phyloP scores from a whole-genome alignment of 345 rosid species.

The Microthlaspi erraticum region DNA sequence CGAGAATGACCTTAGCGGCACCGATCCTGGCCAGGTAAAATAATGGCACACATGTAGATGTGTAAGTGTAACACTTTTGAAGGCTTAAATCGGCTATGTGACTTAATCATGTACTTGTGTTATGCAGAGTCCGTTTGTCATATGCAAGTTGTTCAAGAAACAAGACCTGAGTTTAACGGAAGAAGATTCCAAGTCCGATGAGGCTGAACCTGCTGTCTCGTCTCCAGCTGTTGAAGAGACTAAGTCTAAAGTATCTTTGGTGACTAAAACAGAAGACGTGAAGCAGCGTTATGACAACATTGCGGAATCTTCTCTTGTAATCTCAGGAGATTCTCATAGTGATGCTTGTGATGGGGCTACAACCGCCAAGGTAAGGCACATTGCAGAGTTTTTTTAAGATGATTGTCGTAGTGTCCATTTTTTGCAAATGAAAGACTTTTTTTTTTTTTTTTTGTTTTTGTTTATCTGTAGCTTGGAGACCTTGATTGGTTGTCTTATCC shows the following conservation, averaged over 20 bases:
- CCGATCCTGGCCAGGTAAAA: conserved; percentile 86
- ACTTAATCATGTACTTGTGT: conserved; percentile 23
- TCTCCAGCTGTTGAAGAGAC: conserved; percentile 46
- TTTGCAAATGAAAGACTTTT: background rate
- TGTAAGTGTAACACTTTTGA: background rate
- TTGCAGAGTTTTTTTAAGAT: conserved; percentile 1
- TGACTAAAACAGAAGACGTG: conserved; percentile 38
- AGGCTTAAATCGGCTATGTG: background rate
- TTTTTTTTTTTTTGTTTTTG: conserved; percentile 35
- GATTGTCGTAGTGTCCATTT: conserved; percentile 3
- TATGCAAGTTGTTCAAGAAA: conserved; percentile 74
- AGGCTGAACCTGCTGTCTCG: conserved; percentile 46
- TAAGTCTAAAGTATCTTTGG: conserved; percentile 41
- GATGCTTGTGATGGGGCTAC: conserved; percentile 38
- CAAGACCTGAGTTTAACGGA: conserved; percentile 47
- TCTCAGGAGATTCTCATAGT: conserved; percentile 29
- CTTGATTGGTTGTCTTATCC: conserved; percentile 26
- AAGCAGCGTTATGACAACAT: conserved; percentile 24
- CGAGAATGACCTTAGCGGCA: conserved; percentile 66
- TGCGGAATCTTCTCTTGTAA: conserved; percentile 27
- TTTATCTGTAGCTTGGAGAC: conserved; percentile 44
- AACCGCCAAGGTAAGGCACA: conserved; percentile 48
- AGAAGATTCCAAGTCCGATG: conserved; percentile 46
- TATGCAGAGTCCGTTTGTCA: conserved; percentile 68
- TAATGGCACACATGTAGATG: background rate